Evolutionary conservation across 2,329 filamentous ascomycete species (phyloP).

Genomic region (Alternaria arborescens): DNA sequence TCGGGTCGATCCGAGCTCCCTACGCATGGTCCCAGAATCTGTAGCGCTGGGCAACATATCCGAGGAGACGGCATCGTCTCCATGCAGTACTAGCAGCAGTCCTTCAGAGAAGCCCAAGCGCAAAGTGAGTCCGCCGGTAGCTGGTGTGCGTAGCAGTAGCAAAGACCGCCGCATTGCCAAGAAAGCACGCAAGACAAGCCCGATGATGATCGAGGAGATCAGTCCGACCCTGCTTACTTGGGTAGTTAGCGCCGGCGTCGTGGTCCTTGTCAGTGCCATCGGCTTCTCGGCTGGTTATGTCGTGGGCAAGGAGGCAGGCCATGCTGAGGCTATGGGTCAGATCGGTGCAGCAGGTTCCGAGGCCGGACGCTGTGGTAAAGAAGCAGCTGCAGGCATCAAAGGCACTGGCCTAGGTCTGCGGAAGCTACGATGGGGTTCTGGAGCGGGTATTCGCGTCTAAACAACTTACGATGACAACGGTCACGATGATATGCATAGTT

Average conservation of each 20-base stretch:
- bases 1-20: constrained; percentile 60
- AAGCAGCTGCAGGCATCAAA: constrained; percentile 38
- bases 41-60: constrained; percentile 60
- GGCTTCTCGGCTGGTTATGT: constrained; percentile 72
- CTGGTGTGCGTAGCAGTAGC: constrained; percentile 51
- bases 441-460: constrained; percentile 33
- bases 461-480: not conserved
- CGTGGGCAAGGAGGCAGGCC: constrained; percentile 66
- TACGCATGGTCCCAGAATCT: constrained; percentile 69
- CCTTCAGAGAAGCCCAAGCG: constrained; percentile 55
- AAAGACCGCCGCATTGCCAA: constrained; percentile 57
- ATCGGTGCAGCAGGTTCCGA: constrained; percentile 40
- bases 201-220: constrained; percentile 52
- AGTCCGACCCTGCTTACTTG: constrained; percentile 70
- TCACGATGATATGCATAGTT: not conserved
- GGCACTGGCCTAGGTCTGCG: constrained; percentile 42
- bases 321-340: constrained; percentile 57
- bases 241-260: constrained; percentile 71
- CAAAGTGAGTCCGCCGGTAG: constrained; percentile 50
- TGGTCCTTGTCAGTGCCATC: constrained; percentile 69
- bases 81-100: constrained; percentile 36
- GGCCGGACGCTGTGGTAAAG: constrained; percentile 45
- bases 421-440: constrained; percentile 44
- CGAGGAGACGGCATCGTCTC: constrained; percentile 39
- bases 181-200: constrained; percentile 51